Evolutionary conservation across 176 grass and related monocot genomes (phyloP).

Genomic region (Aegilops bicornis): DNA sequence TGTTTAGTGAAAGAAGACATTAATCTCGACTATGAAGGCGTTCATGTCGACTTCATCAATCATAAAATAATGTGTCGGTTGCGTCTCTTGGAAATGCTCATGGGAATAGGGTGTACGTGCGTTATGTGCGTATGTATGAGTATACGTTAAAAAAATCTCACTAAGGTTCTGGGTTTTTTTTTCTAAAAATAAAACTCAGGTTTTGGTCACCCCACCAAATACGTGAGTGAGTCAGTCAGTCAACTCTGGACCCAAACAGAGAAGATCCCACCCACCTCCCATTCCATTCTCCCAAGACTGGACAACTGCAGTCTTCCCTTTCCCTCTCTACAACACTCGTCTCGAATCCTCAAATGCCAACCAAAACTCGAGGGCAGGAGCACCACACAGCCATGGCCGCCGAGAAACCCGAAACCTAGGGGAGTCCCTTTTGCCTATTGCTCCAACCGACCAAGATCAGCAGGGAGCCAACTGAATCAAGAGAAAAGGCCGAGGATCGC

Average conservation of each 20-base stretch:
- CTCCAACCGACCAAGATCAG: background rate
- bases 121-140: too few species aligned
- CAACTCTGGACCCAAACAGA: slow-evolving; percentile 28
- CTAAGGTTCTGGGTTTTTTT: too few species aligned
- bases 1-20: too few species aligned
- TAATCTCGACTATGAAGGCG: too few species aligned
- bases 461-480: background rate
- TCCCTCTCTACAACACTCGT: too few species aligned
- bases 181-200: background rate
- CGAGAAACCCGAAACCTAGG: slow-evolving; percentile 2
- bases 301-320: background rate
- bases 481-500: background rate
- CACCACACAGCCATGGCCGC: slow-evolving; percentile 16
- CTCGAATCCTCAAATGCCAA: background rate
- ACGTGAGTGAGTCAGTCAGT: slow-evolving; percentile 15
- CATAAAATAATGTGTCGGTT: too few species aligned
- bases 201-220: slow-evolving; percentile 5
- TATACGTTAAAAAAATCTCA: too few species aligned
- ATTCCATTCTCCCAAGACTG: background rate
- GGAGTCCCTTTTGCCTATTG: background rate
- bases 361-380: slow-evolving; percentile 6
- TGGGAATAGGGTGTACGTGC: too few species aligned
- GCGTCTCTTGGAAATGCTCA: too few species aligned
- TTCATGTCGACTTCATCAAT: too few species aligned
- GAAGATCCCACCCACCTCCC: background rate